Evolutionary conservation across 225 moss, liverwort and hornwort genomes (phyloP).

Genomic region (Bryum argenteum): DNA sequence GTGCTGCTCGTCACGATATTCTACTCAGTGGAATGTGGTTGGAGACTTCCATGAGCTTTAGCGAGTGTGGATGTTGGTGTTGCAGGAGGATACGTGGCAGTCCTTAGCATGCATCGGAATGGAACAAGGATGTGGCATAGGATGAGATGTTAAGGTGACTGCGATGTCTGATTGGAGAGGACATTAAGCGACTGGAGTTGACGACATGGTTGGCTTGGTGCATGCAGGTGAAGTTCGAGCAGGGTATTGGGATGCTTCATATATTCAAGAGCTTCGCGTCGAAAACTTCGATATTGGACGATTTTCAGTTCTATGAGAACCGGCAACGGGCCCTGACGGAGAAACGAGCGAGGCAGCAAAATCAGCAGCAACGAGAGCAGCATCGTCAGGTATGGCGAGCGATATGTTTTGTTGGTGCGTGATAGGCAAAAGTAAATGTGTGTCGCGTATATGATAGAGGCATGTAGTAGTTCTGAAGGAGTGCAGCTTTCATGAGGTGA

Average conservation of each 20-base stretch:
- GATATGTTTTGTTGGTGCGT: not conserved
- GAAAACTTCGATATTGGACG: conserved; percentile 95
- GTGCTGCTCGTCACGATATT: not conserved
- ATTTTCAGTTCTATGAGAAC: conserved; percentile 97
- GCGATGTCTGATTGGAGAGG: not conserved
- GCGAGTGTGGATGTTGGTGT: not conserved
- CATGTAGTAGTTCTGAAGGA: not conserved
- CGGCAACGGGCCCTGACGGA: conserved; percentile 95
- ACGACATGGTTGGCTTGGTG: not conserved
- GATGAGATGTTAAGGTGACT: not conserved
- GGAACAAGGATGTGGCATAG: not conserved
- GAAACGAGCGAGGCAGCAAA: conserved; percentile 94
- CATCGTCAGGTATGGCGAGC: conserved; percentile 68
- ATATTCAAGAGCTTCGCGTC: conserved; percentile 88
- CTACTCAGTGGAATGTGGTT: not conserved
- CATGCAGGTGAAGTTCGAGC: conserved; percentile 86
- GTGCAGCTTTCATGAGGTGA: not conserved
- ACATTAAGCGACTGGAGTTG: not conserved
- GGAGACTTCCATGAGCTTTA: not conserved
- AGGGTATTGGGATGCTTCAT: conserved; percentile 89
- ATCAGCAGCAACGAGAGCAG: conserved; percentile 83
- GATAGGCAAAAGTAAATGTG: not conserved
- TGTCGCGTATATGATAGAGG: not conserved
- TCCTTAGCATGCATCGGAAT: not conserved
- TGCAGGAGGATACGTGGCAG: not conserved